A percentile compares a stretch with the other conserved stretches of the same genome.
Conservation (phyloP, 2,329 filamentous ascomycete genomes). For the Tolypocladium nubicola region DNA sequence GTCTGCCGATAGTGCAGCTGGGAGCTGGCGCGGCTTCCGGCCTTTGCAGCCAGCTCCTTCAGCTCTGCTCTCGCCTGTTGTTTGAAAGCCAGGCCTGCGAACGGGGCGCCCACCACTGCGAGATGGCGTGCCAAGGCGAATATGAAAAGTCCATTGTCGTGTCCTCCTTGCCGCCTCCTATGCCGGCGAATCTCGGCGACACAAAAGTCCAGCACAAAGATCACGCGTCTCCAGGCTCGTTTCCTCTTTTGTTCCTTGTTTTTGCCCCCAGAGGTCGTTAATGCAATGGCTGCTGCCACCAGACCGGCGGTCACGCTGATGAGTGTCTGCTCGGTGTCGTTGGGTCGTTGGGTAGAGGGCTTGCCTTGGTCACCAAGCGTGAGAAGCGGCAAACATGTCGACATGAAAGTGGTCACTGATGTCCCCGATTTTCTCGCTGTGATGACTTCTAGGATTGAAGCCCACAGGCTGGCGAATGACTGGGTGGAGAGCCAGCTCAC, state of each 20-base stretch:
- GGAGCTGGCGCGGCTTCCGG: slow-evolving; percentile 3
- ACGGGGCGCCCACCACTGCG: slow-evolving; percentile 8
- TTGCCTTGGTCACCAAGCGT: slow-evolving; percentile 4
- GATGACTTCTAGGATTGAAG: slow-evolving; percentile 12
- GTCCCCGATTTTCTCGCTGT: slow-evolving; percentile 10
- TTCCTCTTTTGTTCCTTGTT: slow-evolving; percentile 3
- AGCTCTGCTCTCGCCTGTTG: slow-evolving; percentile 11
- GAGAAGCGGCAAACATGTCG: slow-evolving; percentile 12
- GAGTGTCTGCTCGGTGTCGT: slow-evolving; percentile 14
- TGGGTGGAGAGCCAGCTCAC: slow-evolving; percentile 13
- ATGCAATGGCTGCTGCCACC: slow-evolving; percentile 13
- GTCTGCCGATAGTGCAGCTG: slow-evolving; percentile 16
- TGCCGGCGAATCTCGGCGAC: slow-evolving; percentile 8
- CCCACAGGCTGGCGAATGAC: slow-evolving; percentile 15
- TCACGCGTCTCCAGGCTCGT: slow-evolving; percentile 12
- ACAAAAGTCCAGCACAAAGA: slow-evolving; percentile 15
- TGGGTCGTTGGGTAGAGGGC: not conserved
- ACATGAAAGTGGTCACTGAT: slow-evolving; percentile 12
- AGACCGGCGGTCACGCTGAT: slow-evolving; percentile 19
- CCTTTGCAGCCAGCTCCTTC: slow-evolving; percentile 6
- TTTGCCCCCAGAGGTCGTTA: slow-evolving; percentile 7
- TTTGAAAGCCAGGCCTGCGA: slow-evolving; percentile 4
- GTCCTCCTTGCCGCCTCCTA: not conserved
- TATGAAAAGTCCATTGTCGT: slow-evolving; percentile 10
- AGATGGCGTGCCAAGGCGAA: slow-evolving; percentile 17